Percentiles rank a stretch among this genome's conserved stretches.
Evolutionary conservation across 768 basidiomycete species (phyloP).

Genomic region (Rhodotorula graminis): DNA sequence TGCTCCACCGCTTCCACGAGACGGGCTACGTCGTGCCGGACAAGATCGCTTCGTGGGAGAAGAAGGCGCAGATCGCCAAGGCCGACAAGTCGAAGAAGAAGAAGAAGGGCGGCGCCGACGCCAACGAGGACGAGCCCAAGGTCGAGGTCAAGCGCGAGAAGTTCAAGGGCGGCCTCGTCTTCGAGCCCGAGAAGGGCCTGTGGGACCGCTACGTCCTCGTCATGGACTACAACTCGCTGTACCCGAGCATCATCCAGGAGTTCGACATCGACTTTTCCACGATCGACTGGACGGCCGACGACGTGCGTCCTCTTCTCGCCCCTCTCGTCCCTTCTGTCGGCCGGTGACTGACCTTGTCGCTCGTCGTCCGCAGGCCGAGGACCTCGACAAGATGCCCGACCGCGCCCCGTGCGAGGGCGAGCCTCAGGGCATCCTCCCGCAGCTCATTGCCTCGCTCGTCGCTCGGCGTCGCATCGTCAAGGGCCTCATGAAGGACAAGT

Average conservation of each 20-base stretch:
- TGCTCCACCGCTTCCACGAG: slow-evolving; percentile 94
- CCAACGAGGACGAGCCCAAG: slow-evolving; percentile 49
- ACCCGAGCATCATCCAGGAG: slow-evolving; percentile 98
- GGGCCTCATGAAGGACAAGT: slow-evolving; percentile 81
- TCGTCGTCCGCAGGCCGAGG: slow-evolving; percentile 51
- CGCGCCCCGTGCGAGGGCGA: slow-evolving; percentile 64
- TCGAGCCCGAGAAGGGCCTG: slow-evolving; percentile 88
- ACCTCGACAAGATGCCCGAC: slow-evolving; percentile 83
- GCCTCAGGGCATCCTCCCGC: slow-evolving; percentile 83
- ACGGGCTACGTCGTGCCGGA: slow-evolving; percentile 96
- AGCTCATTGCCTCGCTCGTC: slow-evolving; percentile 95
- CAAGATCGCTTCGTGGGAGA: slow-evolving; percentile 66
- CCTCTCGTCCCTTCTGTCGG: not conserved
- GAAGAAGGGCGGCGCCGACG: slow-evolving; percentile 50
- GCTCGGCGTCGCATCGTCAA: slow-evolving; percentile 85
- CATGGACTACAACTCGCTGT: slow-evolving; percentile 99
- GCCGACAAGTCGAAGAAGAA: slow-evolving; percentile 45
- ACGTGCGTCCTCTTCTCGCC: slow-evolving; percentile 18
- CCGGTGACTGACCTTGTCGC: no score
- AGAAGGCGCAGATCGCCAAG: slow-evolving; percentile 57
- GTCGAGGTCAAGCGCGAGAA: slow-evolving; percentile 59
- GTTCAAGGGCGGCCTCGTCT: slow-evolving; percentile 96
- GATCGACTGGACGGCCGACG: slow-evolving; percentile 57
- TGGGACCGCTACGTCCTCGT: slow-evolving; percentile 97
- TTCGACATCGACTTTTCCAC: slow-evolving; percentile 99